phyloP scores from a whole-genome alignment of 768 basidiomycete species.

The Trametes villosa region DNA sequence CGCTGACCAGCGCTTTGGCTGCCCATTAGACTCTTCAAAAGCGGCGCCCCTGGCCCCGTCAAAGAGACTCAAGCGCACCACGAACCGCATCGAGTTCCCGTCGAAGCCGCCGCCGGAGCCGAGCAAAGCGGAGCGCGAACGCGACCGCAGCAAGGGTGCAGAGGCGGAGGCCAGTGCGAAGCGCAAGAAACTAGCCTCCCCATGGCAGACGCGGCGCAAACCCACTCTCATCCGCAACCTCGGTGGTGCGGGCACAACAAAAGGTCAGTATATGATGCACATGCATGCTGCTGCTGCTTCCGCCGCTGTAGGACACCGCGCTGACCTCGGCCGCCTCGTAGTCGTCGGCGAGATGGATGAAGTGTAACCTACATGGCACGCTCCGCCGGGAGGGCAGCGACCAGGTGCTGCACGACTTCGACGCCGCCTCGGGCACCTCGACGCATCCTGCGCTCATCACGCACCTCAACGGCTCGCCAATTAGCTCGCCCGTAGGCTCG shows the following conservation, averaged over 20 bases:
- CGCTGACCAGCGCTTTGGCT: no score
- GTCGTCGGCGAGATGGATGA: slow-evolving; percentile 97
- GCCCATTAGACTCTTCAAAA: slow-evolving; percentile 23
- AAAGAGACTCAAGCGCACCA: slow-evolving; percentile 60
- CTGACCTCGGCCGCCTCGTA: slow-evolving; percentile 36
- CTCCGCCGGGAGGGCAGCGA: slow-evolving; percentile 99
- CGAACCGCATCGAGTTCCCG: slow-evolving; percentile 60
- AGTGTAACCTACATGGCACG: slow-evolving; percentile 89
- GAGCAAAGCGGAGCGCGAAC: slow-evolving; percentile 9
- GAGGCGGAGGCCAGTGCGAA: slow-evolving; percentile 35
- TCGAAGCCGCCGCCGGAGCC: slow-evolving; percentile 37
- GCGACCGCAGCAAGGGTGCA: slow-evolving; percentile 5
- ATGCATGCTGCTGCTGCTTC: not conserved
- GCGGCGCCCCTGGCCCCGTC: slow-evolving; percentile 38
- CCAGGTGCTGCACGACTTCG: slow-evolving; percentile 87
- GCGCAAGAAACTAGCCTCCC: slow-evolving; percentile 58
- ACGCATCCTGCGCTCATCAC: slow-evolving; percentile 95
- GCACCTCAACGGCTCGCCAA: slow-evolving; percentile 86
- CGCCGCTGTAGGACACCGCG: no score
- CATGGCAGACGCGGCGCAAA: slow-evolving; percentile 63
- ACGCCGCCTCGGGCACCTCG: slow-evolving; percentile 75
- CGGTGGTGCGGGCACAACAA: slow-evolving; percentile 65
- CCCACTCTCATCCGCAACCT: slow-evolving; percentile 89
- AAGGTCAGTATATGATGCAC: slow-evolving; percentile 53
- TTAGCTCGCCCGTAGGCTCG: slow-evolving; percentile 77